Percentiles rank a stretch among this genome's conserved stretches.
Evolutionary conservation across 2,329 filamentous ascomycete genomes (phyloP).

Genomic region (Chaetoscypha palmicola): DNA sequence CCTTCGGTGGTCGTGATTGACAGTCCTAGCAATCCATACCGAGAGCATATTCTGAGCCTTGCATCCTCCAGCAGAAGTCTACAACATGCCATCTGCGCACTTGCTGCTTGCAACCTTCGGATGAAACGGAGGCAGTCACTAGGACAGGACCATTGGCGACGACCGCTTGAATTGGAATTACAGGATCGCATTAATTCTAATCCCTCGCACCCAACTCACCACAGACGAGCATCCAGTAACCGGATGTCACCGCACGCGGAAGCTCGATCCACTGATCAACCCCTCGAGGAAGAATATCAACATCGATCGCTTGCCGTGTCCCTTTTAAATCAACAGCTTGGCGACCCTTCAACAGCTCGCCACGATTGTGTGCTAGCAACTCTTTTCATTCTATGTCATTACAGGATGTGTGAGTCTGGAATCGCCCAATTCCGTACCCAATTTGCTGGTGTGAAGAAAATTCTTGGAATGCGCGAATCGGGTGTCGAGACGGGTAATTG

Average conservation of each 20-base stretch:
- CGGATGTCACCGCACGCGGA: slow-evolving; percentile 33
- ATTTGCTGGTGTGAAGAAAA: slow-evolving; percentile 86
- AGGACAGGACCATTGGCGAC: slow-evolving; percentile 44
- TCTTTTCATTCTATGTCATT: slow-evolving; percentile 80
- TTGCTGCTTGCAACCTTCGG: slow-evolving; percentile 82
- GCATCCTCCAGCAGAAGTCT: slow-evolving; percentile 72
- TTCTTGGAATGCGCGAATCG: slow-evolving; percentile 68
- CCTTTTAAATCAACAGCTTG: slow-evolving; percentile 76
- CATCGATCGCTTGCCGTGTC: slow-evolving; percentile 74
- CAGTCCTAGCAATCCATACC: slow-evolving; percentile 76
- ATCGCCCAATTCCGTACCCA: slow-evolving; percentile 91
- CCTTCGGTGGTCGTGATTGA: slow-evolving; percentile 90
- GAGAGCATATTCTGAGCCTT: slow-evolving; percentile 72
- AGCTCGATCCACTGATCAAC: slow-evolving; percentile 40
- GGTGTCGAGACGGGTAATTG: slow-evolving; percentile 57
- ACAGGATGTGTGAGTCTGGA: slow-evolving; percentile 88
- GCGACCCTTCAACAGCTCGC: slow-evolving; percentile 65
- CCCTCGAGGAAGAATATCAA: slow-evolving; percentile 72
- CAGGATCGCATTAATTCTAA: slow-evolving; percentile 27
- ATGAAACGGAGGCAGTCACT: slow-evolving; percentile 68
- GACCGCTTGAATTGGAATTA: slow-evolving; percentile 31
- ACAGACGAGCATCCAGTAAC: slow-evolving; percentile 21
- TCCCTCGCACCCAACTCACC: slow-evolving; percentile 15
- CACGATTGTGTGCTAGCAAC: slow-evolving; percentile 86
- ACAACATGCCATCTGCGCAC: slow-evolving; percentile 86